phyloP scores from a whole-genome alignment of 2,329 filamentous ascomycete species.

The Trichoderma guizhouense region DNA sequence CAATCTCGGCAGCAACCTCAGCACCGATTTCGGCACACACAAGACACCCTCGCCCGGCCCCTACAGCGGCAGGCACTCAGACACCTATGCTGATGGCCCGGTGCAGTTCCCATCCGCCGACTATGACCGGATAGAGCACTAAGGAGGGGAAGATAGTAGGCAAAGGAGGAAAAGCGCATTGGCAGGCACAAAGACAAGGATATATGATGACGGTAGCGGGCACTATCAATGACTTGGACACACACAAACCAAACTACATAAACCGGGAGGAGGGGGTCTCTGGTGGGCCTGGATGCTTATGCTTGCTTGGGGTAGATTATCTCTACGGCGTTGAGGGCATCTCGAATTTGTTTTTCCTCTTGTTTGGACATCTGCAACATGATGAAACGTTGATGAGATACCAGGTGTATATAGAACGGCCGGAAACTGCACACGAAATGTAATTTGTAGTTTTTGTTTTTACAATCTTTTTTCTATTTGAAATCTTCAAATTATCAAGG shows the following conservation, averaged over 20 bases:
- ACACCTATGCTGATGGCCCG: slow-evolving; percentile 46
- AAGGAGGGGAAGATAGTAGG: not conserved
- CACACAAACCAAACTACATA: slow-evolving; percentile 18
- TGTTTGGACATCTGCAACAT: slow-evolving; percentile 15
- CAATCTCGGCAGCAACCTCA: slow-evolving; percentile 24
- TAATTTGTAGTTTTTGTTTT: slow-evolving; percentile 6
- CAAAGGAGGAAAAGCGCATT: not conserved
- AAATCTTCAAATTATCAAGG: not conserved
- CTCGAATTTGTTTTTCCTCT: slow-evolving; percentile 2
- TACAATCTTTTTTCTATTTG: not conserved
- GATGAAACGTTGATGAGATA: slow-evolving; percentile 12
- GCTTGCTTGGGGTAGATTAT: slow-evolving; percentile 15
- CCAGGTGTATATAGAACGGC: slow-evolving; percentile 18
- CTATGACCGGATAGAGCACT: slow-evolving; percentile 49
- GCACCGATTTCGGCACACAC: slow-evolving; percentile 1
- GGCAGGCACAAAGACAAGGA: slow-evolving; percentile 4
- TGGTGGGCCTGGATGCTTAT: slow-evolving; percentile 13
- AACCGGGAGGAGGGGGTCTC: slow-evolving; percentile 4
- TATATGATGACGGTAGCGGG: slow-evolving; percentile 11
- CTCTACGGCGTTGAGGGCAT: slow-evolving; percentile 16
- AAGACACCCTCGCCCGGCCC: slow-evolving; percentile 19
- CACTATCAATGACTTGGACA: slow-evolving; percentile 15
- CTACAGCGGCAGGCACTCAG: slow-evolving; percentile 34
- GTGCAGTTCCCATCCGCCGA: slow-evolving; percentile 55
- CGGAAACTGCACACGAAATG: slow-evolving; percentile 8